Percentiles rank a stretch among this genome's conserved stretches.
Evolutionary conservation across 495 filamentous ascomycete species (phyloP).

Genomic region (Schizothecium vesticola): DNA sequence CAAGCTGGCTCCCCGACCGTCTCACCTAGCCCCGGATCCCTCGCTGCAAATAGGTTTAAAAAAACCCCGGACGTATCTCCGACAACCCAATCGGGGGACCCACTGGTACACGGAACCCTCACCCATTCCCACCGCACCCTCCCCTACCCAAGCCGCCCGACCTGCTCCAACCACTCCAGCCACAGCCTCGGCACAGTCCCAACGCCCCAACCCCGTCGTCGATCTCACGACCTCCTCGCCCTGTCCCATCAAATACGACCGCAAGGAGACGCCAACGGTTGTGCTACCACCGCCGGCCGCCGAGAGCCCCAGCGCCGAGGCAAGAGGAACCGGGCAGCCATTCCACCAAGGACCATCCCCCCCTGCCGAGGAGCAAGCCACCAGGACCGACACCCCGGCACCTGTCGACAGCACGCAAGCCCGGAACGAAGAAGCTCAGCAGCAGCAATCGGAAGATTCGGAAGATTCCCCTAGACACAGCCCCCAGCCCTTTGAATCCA

Average conservation of each 20-base stretch:
- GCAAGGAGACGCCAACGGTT: neutral
- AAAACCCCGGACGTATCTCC: too few relatives aligned
- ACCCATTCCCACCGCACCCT: neutral
- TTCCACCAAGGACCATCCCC: neutral
- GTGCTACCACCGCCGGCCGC: neutral
- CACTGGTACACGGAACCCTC: neutral
- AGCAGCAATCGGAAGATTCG: neutral
- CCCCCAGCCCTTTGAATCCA: neutral
- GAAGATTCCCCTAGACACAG: neutral
- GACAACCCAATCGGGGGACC: neutral
- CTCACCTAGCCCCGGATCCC: neutral
- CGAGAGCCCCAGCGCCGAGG: neutral
- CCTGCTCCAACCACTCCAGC: too few relatives aligned
- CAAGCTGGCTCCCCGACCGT: neutral
- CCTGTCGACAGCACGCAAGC: neutral
- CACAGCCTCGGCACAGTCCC: neutral
- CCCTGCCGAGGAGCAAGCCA: neutral
- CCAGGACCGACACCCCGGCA: neutral
- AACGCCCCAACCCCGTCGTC: neutral
- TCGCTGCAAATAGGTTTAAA: too few relatives aligned
- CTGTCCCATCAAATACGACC: neutral
- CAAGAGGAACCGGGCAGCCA: neutral
- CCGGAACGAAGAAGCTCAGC: neutral
- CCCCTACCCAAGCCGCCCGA: too few relatives aligned
- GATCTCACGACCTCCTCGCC: neutral